Conservation (phyloP, 768 basidiomycete species). For the Amanita rubescens region DNA sequence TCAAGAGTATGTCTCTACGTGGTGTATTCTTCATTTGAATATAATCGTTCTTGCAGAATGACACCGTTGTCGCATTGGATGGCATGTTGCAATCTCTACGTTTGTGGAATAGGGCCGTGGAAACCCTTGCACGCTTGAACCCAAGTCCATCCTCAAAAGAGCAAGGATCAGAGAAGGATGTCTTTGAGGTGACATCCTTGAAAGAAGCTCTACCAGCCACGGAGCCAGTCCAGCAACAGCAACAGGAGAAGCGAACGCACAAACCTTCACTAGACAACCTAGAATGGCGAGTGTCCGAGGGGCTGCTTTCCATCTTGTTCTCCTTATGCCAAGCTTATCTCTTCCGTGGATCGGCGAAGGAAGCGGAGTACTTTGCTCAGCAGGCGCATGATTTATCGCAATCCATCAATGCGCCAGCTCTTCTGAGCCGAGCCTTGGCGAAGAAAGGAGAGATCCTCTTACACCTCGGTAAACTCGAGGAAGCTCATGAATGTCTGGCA, state of each 20-base stretch:
- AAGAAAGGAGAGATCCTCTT: constrained; percentile 66
- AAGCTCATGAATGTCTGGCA: constrained; percentile 47
- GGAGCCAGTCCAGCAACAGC: constrained; percentile 13
- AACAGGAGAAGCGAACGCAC: constrained; percentile 15
- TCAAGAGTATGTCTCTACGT: constrained; percentile 39
- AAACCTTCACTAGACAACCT: constrained; percentile 22
- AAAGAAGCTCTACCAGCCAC: constrained; percentile 33
- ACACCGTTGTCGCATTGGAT: constrained; percentile 47
- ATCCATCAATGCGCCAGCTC: constrained; percentile 56
- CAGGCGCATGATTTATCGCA: constrained; percentile 71
- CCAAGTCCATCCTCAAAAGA: constrained; percentile 16
- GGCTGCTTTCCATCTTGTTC: constrained; percentile 59
- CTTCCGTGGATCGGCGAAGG: constrained; percentile 71
- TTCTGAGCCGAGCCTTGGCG: constrained; percentile 58
- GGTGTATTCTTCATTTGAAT: background rate
- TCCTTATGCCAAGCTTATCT: constrained; percentile 59
- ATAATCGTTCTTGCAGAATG: constrained; percentile 37
- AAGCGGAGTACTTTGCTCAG: constrained; percentile 77
- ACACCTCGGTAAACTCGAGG: constrained; percentile 49
- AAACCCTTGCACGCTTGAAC: constrained; percentile 54
- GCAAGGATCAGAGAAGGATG: constrained; percentile 39
- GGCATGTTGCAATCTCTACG: constrained; percentile 64
- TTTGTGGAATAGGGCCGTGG: constrained; percentile 75
- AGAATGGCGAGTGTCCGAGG: constrained; percentile 74
- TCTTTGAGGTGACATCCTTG: constrained; percentile 45